These are phyloP conservation scores for Aspergillus japonicus DNA, from an alignment of 2,329 filamentous ascomycete species.

Conservation along the genomic window DNA sequence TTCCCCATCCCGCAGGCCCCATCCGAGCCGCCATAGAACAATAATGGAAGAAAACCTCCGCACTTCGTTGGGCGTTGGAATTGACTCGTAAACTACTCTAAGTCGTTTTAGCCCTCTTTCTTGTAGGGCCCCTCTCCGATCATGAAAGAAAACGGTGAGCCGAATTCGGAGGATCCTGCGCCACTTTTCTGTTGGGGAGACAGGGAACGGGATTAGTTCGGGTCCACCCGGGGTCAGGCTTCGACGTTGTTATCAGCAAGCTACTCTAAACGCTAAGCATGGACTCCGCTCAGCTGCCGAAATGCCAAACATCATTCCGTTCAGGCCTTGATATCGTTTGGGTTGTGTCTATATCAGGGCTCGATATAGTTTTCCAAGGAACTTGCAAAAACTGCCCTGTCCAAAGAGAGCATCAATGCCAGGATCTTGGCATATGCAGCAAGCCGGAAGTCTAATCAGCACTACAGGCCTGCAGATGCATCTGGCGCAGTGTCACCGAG, in stretches of 20 bases:
- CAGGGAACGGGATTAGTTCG: constrained; percentile 3
- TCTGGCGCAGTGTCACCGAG: neutral
- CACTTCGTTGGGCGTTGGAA: neutral
- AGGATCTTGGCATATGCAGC: constrained; percentile 13
- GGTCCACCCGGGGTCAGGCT: neutral
- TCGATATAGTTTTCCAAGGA: neutral
- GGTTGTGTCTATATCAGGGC: neutral
- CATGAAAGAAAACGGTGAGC: constrained; percentile 6
- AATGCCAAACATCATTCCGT: neutral
- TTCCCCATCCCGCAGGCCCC: neutral
- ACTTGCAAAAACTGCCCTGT: constrained; percentile 5
- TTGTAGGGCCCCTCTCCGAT: neutral
- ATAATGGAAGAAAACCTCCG: neutral
- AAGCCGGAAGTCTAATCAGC: constrained; percentile 14
- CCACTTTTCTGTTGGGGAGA: constrained; percentile 1
- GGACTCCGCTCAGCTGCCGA: neutral
- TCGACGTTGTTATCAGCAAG: neutral
- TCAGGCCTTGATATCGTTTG: neutral
- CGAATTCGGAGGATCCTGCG: neutral
- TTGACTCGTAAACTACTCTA: neutral
- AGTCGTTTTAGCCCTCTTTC: neutral
- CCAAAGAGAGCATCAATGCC: neutral
- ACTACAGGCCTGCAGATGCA: neutral
- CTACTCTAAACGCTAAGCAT: neutral
- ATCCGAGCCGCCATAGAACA: neutral